Base-by-base conservation (phyloP, 1,139 yeast genomes). In the Hemisphaericaspora lyxosophila region DNA sequence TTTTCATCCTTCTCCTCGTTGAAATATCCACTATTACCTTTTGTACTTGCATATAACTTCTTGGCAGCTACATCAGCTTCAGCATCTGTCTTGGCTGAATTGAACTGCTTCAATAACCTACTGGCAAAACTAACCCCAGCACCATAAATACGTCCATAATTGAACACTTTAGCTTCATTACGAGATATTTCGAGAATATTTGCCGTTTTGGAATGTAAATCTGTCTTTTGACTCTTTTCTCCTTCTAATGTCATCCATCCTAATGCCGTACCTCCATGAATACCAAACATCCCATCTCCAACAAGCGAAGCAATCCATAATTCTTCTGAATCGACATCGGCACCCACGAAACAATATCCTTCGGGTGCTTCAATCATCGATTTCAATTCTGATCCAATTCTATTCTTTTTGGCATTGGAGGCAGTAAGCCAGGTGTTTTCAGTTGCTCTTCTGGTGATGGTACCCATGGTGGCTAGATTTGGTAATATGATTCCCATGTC, bases 181-280 rank as follows among this genome's bases (percentile, higher is more conserved):
- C 99, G 75, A 16, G 87, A 80, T 39, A 94, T 92, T 0, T 96
- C 95, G 55, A 94, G 64, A 49, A 94, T 90, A 18, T 74, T 73
- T 0, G 98, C 97, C 0, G 98, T 94, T 51, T 87, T 89, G 1
- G 97, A 89, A 57, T 94, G 99, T 47, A 94, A 65, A 62, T 94
- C 99, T 0, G 98, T 94, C 8, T 90, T 94, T 42, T 85, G 92
- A 40, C 67, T 70, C 60, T 94, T 94, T 16, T 92, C 83, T 13
- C 99, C 99, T 67, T 94, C 99, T 39, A 94, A 70, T 2, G 97
- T 90, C 99, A 94, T 94, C 98, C 98, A 94, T 0, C 98, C 97
- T 38, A 94, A 73, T 0, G 97, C 96, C 0, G 98, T 88, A 12
- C 95, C 95, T 3, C 98, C 99, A 58, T 94, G 99, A 28, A 86